phyloP scores from a whole-genome alignment of 257 asterid genomes.

The Datura wrightii region DNA sequence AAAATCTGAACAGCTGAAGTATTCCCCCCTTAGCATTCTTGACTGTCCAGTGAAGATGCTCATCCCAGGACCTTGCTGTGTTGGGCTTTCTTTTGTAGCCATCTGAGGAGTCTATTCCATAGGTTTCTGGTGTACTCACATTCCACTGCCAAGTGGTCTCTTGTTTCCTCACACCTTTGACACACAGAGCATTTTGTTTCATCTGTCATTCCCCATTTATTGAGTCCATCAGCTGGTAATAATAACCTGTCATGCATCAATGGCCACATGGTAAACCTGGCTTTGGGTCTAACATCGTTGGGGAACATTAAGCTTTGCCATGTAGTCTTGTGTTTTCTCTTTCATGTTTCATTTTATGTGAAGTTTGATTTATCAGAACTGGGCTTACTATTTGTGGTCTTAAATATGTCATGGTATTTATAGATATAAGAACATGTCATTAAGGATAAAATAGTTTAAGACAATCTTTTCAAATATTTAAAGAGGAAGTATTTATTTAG shows the following conservation, averaged over 20 bases:
- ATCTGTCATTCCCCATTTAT: not conserved
- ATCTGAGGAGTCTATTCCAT: not conserved
- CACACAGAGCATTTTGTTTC: not conserved
- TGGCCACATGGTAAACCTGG: not conserved
- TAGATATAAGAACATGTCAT: too few species aligned
- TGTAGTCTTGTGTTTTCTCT: not conserved
- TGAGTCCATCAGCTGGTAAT: not conserved
- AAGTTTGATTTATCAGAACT: too few species aligned
- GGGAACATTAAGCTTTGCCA: constrained; percentile 6
- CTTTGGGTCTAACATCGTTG: not conserved
- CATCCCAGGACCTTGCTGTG: not conserved
- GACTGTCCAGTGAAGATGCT: not conserved
- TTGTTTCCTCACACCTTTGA: not conserved
- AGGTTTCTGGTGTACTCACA: not conserved
- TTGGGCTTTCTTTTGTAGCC: not conserved
- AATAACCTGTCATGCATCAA: not conserved
- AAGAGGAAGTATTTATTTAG: too few species aligned
- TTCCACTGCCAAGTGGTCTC: not conserved
- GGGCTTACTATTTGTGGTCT: too few species aligned
- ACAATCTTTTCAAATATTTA: too few species aligned
- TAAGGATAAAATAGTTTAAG: too few species aligned
- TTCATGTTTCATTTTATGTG: not conserved
- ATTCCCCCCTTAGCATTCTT: not conserved
- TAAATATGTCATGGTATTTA: too few species aligned
- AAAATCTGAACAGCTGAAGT: not conserved